A percentile compares a stretch with the other conserved stretches of the same genome.
phyloP scores from a whole-genome alignment of 2,329 filamentous ascomycete genomes.

The Nigrospora sphaerica region DNA sequence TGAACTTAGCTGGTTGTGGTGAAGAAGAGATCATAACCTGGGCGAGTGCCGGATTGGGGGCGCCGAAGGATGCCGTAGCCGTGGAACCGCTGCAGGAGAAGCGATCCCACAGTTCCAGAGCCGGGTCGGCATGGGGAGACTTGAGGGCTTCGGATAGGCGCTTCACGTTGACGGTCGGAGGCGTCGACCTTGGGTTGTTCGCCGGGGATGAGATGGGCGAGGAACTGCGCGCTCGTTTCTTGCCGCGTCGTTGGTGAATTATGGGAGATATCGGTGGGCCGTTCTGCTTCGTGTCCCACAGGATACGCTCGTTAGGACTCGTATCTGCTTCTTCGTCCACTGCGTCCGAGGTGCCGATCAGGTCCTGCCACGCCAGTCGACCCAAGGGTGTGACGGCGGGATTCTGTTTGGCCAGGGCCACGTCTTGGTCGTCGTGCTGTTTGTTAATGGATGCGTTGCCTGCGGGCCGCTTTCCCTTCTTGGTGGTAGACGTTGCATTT shows the following conservation, averaged over 20 bases:
- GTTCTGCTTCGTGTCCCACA: conserved; percentile 50
- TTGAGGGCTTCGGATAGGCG: conserved; percentile 51
- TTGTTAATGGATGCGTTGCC: conserved; percentile 1
- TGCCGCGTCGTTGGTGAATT: conserved; percentile 40
- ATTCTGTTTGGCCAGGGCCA: conserved; percentile 5
- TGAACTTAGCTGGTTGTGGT: conserved; percentile 48
- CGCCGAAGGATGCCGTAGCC: conserved; percentile 33
- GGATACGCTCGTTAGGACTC: conserved; percentile 54
- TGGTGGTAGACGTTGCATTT: conserved; percentile 4
- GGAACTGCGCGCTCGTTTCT: conserved; percentile 67
- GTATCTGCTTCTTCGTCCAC: conserved; percentile 36
- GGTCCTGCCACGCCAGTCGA: conserved; percentile 50
- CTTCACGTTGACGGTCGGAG: conserved; percentile 48
- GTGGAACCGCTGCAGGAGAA: conserved; percentile 51
- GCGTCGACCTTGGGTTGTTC: conserved; percentile 29
- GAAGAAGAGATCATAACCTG: conserved; percentile 66
- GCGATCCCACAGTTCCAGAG: conserved; percentile 69
- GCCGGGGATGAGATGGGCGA: conserved; percentile 65
- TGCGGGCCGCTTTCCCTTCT: not conserved
- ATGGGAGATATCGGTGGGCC: conserved; percentile 36
- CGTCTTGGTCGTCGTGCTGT: conserved; percentile 2
- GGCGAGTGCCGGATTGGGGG: conserved; percentile 50
- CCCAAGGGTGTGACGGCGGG: conserved; percentile 32
- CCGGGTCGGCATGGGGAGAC: conserved; percentile 65
- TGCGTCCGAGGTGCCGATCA: conserved; percentile 39